Evolutionary conservation across 1,284 basidiomycete species (phyloP).

Genomic region (Cystobasidium sp.): DNA sequence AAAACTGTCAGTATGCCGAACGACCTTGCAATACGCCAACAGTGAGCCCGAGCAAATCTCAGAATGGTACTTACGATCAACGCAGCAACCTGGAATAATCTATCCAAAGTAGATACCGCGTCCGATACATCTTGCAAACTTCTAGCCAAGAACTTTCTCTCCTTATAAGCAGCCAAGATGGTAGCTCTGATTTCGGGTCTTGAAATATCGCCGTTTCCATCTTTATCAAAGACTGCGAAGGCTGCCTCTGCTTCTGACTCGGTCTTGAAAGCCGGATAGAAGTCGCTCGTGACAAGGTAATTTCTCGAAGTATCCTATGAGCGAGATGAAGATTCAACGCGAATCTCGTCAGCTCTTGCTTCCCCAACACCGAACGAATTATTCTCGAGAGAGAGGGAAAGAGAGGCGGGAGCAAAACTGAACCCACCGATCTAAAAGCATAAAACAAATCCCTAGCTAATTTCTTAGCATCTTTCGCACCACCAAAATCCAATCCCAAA

Average conservation of each 20-base stretch:
- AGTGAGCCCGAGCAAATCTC: not conserved
- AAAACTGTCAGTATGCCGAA: not conserved
- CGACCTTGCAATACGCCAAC: not conserved
- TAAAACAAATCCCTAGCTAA: slow-evolving; percentile 55
- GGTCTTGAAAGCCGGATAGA: slow-evolving; percentile 52
- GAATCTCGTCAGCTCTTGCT: too few species aligned
- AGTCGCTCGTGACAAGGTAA: slow-evolving; percentile 56
- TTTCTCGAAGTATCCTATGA: slow-evolving; percentile 47
- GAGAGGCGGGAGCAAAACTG: too few species aligned
- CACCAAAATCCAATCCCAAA: slow-evolving; percentile 32
- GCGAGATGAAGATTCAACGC: not conserved
- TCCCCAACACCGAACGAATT: too few species aligned
- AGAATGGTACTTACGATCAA: slow-evolving; percentile 12
- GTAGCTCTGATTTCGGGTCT: slow-evolving; percentile 37
- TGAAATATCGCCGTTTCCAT: slow-evolving; percentile 44
- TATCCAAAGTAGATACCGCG: slow-evolving; percentile 36
- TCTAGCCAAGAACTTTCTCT: slow-evolving; percentile 37
- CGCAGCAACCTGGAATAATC: slow-evolving; percentile 28
- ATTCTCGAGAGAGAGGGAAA: too few species aligned
- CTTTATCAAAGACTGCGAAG: slow-evolving; percentile 49
- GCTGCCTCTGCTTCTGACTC: slow-evolving; percentile 45
- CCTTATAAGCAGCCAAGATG: slow-evolving; percentile 41
- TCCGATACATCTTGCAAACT: slow-evolving; percentile 34
- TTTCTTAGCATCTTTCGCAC: slow-evolving; percentile 46
- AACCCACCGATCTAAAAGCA: slow-evolving; percentile 51